Base-by-base conservation (phyloP, 768 basidiomycete species). In the Tricholoma sp. region DNA sequence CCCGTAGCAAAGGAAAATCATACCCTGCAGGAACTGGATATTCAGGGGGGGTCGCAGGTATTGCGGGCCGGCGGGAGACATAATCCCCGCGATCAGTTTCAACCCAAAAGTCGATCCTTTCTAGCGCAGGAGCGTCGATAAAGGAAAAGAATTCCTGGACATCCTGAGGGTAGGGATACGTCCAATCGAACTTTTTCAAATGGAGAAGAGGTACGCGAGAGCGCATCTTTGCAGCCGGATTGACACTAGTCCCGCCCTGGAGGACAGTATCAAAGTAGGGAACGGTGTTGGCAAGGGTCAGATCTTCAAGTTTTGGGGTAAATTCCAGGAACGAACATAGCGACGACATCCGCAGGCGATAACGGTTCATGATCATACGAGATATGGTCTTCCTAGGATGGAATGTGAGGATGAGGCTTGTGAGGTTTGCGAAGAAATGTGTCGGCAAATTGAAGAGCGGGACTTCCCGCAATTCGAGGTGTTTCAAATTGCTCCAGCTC, bases 131-230 rank as follows among this genome's bases (percentile, higher is more conserved):
- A 11, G 70, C 57, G 41, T 62, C 57, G 53, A 80, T 56, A 59
- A 79, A 70, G 18, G 75, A 72, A 57, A 82, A 63, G 45, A 83
- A 69, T 31, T 72, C 66, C 52, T 75, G 72, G 45, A 81, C 61
- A 50, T 78, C 79, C 36, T 63, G 66, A 47, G 73, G 64, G 50
- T 68, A 74, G 15, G 78, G 77, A 57, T 71, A 77, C 45, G 72
- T 77, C 79, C 80, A 82, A 32, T 78, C 75, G 44, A 83, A 62
- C n/a, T 59, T 65, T 52, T 70, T 77, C 55, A 83, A 63, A 54
- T 71, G 68, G 4, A 61, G 64, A 33, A 83, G 70, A 51, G 65
- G 66, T 51, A 76, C 63, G 63, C 60, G 52, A 52, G 58, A 32
- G 55, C 47, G 24, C 39, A 15, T 56, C 28, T 32, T 32, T 18